Base-by-base conservation (phyloP, 371 early-diverging fungal genomes). In the Circinella umbellata region DNA sequence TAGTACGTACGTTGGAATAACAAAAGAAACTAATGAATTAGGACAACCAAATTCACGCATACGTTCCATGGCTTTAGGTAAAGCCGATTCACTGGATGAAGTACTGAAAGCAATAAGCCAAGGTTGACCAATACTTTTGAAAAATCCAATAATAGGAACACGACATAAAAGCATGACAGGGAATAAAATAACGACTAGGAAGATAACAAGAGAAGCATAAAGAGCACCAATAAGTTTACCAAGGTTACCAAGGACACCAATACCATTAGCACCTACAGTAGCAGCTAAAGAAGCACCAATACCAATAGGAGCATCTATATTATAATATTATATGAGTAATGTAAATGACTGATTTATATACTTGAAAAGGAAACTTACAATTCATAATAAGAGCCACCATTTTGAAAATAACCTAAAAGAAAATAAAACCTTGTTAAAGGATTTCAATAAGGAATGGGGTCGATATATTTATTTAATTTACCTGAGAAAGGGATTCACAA, bases 21-120 rank as follows among this genome's bases (percentile, higher is more conserved):
- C 93, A 73, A 92, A 94, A 9, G 88, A 89, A 13, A 89, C 90
- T 53, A 93, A 85, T 51, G 90, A 77, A 47, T 86, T 86, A 9
- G 92, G 84, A 69, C 90, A 89, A n/a, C 94, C 94, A 73, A 92
- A 91, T 3, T 69, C 84, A 49, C 89, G 85, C 84, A 94, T 88
- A 65, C 81, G 83, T 74, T 92, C 90, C 83, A 94, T 88, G 20
- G 92, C 94, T 57, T 84, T 81, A 15, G 92, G 92, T 13, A 94
- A 78, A 7, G 93, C 93, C 20, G 94, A 90, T 76, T 94, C 94
- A 63, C 92, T 92, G 11, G 92, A 92, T 17, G 94, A 92, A n/a
- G 94, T 92, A 67, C 92, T 88, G 73, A 93, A 94, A n/a, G 94
- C 93, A 73, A 94, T 87, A 51, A 93, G 63, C 77, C 90, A 86